Base-by-base conservation (phyloP, 306 rosid genomes). In the Citrullus amarus region DNA sequence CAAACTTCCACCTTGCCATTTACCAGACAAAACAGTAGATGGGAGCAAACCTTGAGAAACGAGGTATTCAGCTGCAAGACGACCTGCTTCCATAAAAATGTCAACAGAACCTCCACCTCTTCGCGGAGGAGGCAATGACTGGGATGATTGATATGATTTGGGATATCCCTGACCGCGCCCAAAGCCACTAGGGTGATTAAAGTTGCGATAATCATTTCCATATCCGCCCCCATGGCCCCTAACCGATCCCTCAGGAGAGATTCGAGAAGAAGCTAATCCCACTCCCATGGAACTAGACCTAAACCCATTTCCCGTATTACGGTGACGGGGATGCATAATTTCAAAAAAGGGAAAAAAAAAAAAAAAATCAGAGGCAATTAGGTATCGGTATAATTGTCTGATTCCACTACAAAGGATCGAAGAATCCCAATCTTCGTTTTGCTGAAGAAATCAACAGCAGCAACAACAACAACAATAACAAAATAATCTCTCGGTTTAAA, bases 11-110 rank as follows among this genome's bases (percentile, higher is more conserved):
- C 79, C 84, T 55, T 88, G 84, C 91, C 88, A 85, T 77, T 88
- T 91, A 50, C 74, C 51, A 56, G 96, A 79, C 6, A 91, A 84
- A 32, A 71, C 90, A 48, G 79, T 86, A 4, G 93, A 85, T 8
- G 97, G 90, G 68, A 95, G 84, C 83, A 90, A 43, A 11, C 98
- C 98, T 85, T 95, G 93, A 18, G 90, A 89, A 32, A 89, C 98
- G 79, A 95, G 80, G 81, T 95, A 95, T 86, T 95, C 96, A 0
- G 97, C 96, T 1, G 98, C 98, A 10, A 95, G 88, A 8, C 98
- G 90, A 9, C 98, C 98, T 0, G 98, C 98, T 84, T 95, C 98
- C 68, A 89, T 76, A 22, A 95, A 95, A 62, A 95, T 63, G 11
- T 95, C 97, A 3, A 20, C 76, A 63, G 46, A 56, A 66, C 65